Conservation (phyloP, 768 basidiomycete species). For the Sutorius australiensis region DNA sequence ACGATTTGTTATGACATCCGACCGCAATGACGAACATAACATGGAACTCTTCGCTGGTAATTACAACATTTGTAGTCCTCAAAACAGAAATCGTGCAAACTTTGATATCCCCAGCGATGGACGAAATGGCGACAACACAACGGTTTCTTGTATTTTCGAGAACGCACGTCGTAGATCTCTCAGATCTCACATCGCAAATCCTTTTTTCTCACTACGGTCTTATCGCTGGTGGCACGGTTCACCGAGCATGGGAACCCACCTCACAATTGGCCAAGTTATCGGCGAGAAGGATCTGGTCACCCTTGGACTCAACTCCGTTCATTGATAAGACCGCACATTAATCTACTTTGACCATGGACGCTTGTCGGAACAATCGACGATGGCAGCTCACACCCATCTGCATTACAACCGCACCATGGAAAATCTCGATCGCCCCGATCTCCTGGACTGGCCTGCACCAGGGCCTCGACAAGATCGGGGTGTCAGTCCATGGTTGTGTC, state of each 20-base stretch:
- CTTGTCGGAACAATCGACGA: background rate
- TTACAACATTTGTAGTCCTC: background rate
- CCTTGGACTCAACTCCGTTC: too few species aligned
- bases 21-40: too few species aligned
- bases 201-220: too few species aligned
- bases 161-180: too few species aligned
- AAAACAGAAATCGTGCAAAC: background rate
- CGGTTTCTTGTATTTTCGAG: background rate
- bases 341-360: background rate
- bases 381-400: background rate
- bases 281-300: too few species aligned
- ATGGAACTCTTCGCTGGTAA: too few species aligned
- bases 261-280: too few species aligned
- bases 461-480: background rate
- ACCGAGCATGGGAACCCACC: too few species aligned
- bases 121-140: background rate
- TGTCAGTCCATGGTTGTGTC: background rate
- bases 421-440: background rate
- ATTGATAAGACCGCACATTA: background rate
- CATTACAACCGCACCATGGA: background rate
- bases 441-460: background rate
- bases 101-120: background rate
- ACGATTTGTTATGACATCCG: too few species aligned
- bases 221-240: too few species aligned
- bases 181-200: too few species aligned